A percentile compares a stretch with the other conserved stretches of the same genome.
These are phyloP conservation scores for Sanghuangporus sanghuang DNA, from an alignment of 1,284 basidiomycete genomes.

Conservation along the genomic window DNA sequence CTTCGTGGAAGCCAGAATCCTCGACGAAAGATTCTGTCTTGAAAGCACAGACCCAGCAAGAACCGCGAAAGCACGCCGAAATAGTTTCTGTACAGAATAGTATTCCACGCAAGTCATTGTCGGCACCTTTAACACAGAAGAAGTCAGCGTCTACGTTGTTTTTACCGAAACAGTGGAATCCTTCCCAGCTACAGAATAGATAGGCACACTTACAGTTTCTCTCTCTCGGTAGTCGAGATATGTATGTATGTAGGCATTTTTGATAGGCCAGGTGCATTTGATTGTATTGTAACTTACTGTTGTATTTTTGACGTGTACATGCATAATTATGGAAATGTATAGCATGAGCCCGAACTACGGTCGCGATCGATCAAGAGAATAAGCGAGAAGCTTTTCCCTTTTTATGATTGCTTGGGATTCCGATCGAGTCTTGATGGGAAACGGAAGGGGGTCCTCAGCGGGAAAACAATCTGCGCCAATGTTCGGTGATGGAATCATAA, in stretches of 20 bases:
- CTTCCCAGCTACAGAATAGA: constrained; percentile 47
- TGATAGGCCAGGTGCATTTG: no score
- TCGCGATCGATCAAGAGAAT: no score
- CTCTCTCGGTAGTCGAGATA: background rate
- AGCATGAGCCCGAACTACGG: background rate
- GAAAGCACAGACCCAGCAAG: background rate
- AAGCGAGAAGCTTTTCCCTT: no score
- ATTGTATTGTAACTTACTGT: background rate
- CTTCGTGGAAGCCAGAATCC: background rate
- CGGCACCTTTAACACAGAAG: background rate
- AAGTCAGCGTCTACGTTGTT: constrained; percentile 39
- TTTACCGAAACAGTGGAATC: constrained; percentile 66
- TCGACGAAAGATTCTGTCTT: background rate
- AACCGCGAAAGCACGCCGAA: background rate
- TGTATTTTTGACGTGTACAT: background rate
- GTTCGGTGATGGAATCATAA: no score
- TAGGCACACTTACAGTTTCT: constrained; percentile 20
- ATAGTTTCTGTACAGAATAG: background rate
- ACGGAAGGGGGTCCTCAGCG: no score
- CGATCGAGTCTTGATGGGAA: no score
- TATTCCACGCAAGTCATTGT: background rate
- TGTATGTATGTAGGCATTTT: background rate
- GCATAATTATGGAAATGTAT: background rate
- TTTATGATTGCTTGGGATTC: no score
- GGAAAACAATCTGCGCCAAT: no score